Conservation (phyloP, 768 basidiomycete genomes). For the Lactarius sp. region DNA sequence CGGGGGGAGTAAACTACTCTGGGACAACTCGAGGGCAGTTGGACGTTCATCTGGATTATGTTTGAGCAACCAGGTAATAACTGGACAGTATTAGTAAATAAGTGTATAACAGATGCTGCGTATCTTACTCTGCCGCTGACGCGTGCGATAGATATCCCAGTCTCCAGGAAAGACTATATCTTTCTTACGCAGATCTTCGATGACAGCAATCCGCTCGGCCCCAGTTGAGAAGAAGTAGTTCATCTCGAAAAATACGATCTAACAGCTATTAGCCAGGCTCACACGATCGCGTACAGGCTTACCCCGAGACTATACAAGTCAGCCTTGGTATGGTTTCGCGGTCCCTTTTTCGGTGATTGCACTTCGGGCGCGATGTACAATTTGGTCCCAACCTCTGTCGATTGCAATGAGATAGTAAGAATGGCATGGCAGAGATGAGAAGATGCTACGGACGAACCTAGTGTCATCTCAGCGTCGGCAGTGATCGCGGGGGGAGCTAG, state of each 20-base stretch:
- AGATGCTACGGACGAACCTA: constrained; percentile 41
- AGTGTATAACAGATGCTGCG: not conserved
- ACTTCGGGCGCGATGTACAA: constrained; percentile 94
- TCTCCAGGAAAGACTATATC: constrained; percentile 68
- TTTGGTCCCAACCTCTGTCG: constrained; percentile 78
- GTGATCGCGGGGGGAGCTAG: constrained; percentile 43
- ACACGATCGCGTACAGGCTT: constrained; percentile 30
- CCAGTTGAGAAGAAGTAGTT: constrained; percentile 79
- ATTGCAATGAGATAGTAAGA: not conserved
- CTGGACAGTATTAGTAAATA: constrained; percentile 34
- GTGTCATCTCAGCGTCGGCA: constrained; percentile 66
- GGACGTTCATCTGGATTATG: constrained; percentile 79
- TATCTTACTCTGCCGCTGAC: constrained; percentile 66
- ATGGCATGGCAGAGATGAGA: not conserved
- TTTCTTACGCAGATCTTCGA: constrained; percentile 72
- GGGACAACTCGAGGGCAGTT: constrained; percentile 75
- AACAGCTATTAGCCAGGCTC: constrained; percentile 4
- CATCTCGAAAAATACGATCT: constrained; percentile 99
- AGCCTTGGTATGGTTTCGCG: constrained; percentile 80
- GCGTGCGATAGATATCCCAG: constrained; percentile 59
- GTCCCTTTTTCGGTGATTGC: constrained; percentile 50
- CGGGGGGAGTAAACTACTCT: constrained; percentile 70
- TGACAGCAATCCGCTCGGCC: constrained; percentile 77
- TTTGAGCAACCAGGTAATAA: constrained; percentile 75
- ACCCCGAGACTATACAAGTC: constrained; percentile 95